Conservation (phyloP, 2,329 filamentous ascomycete genomes). For the Neopestalotiopsis rosae region DNA sequence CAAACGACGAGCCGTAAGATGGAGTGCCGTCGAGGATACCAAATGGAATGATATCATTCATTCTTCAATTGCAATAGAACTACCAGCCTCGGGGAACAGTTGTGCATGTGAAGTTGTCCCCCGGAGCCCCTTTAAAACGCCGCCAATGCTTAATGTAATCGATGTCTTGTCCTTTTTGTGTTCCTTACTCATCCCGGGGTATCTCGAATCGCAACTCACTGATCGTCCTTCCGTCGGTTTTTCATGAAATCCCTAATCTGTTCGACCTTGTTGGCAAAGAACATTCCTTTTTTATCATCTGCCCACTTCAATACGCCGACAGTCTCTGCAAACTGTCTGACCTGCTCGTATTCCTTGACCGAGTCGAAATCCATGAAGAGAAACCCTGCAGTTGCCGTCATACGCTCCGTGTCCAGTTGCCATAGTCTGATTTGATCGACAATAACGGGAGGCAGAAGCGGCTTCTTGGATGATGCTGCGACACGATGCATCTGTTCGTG, state of each 20-base stretch:
- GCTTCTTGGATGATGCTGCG: constrained; percentile 60
- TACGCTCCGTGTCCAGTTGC: constrained; percentile 96
- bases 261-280: constrained; percentile 91
- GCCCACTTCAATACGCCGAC: constrained; percentile 90
- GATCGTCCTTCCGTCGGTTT: constrained; percentile 26
- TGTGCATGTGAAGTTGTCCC: background rate
- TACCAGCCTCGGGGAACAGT: background rate
- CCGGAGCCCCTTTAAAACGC: background rate
- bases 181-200: background rate
- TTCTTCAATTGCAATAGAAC: background rate
- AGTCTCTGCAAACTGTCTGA: constrained; percentile 82
- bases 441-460: constrained; percentile 90
- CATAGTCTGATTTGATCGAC: constrained; percentile 97
- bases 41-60: too few species aligned
- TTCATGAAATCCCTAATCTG: constrained; percentile 84
- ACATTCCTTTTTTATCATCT: constrained; percentile 78
- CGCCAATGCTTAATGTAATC: background rate
- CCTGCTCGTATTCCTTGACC: constrained; percentile 71
- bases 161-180: background rate
- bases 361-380: constrained; percentile 88
- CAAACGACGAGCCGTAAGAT: too few species aligned
- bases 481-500: constrained; percentile 90
- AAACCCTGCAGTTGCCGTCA: constrained; percentile 83
- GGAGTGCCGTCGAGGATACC: too few species aligned
- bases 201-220: constrained; percentile 1